These are phyloP conservation scores for Chlorella sp. DNA, from an alignment of 139 green algal species.

Conservation along the genomic window DNA sequence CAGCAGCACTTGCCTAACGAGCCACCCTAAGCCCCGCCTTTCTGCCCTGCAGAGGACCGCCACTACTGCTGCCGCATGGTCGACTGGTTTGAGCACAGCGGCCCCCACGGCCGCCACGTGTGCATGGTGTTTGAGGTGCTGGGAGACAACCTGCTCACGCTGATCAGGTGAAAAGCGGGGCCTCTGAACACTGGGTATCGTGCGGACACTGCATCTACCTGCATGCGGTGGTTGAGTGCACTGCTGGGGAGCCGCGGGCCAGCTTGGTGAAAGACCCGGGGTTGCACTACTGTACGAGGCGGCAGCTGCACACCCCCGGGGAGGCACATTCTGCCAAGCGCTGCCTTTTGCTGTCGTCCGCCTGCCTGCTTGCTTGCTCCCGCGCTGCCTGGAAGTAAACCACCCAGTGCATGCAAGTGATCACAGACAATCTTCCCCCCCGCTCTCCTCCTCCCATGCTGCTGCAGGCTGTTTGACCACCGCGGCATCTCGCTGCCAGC, in stretches of 20 bases:
- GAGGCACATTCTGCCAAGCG: too few species aligned
- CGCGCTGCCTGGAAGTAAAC: not conserved
- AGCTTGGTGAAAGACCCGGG: too few species aligned
- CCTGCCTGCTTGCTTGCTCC: not conserved
- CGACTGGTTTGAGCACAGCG: conserved; percentile 95
- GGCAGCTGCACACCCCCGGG: too few species aligned
- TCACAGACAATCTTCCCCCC: not conserved
- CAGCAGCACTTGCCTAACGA: not conserved
- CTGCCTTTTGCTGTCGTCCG: not conserved
- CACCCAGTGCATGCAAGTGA: too few species aligned
- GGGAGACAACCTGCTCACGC: conserved; percentile 84
- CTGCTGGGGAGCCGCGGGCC: too few species aligned
- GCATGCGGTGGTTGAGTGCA: too few species aligned
- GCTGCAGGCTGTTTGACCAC: conserved; percentile 46
- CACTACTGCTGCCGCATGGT: conserved; percentile 79
- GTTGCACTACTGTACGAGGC: too few species aligned
- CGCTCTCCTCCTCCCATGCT: conserved; percentile 37
- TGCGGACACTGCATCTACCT: too few species aligned
- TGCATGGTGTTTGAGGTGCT: conserved; percentile 99
- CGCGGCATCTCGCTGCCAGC: conserved; percentile 87
- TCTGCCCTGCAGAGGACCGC: conserved; percentile 33
- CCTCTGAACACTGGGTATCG: too few species aligned
- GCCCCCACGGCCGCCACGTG: conserved; percentile 93
- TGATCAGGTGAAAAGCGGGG: conserved; percentile 65
- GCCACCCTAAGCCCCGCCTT: not conserved